Evolutionary conservation across 768 basidiomycete genomes (phyloP).

Genomic region (Ephemerocybe angulata): DNA sequence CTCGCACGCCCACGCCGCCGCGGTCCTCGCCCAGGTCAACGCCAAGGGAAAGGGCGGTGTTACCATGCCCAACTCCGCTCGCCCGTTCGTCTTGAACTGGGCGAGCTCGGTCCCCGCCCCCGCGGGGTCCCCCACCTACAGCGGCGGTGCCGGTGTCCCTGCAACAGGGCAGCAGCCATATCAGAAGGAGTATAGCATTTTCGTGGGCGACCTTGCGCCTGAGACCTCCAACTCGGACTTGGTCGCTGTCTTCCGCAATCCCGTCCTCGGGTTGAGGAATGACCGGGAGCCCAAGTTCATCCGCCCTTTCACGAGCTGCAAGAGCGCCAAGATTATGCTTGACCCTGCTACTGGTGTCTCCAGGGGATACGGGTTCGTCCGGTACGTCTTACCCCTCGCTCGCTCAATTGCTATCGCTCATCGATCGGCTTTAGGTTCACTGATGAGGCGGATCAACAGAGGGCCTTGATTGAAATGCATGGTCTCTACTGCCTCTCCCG

Average conservation of each 20-base stretch:
- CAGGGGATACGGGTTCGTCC: slow-evolving; percentile 89
- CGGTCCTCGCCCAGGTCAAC: slow-evolving; percentile 67
- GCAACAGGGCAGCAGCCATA: slow-evolving; percentile 27
- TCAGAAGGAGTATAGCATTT: slow-evolving; percentile 88
- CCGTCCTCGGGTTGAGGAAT: slow-evolving; percentile 77
- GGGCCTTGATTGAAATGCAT: slow-evolving; percentile 89
- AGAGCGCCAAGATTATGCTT: slow-evolving; percentile 94
- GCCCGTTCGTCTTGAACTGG: slow-evolving; percentile 83
- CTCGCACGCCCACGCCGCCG: slow-evolving; percentile 61
- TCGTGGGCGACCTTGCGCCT: slow-evolving; percentile 90
- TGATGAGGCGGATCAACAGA: slow-evolving; percentile 83
- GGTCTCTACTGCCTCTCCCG: slow-evolving; percentile 86
- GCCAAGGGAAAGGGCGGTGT: slow-evolving; percentile 37
- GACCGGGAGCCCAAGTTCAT: slow-evolving; percentile 89
- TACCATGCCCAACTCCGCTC: slow-evolving; percentile 84
- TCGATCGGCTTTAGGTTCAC: slow-evolving; percentile 57
- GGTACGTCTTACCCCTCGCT: slow-evolving; percentile 41
- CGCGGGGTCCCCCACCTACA: slow-evolving; percentile 22
- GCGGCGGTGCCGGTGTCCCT: slow-evolving; percentile 47
- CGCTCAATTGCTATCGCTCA: slow-evolving; percentile 8
- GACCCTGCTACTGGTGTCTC: slow-evolving; percentile 88
- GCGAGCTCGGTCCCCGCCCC: slow-evolving; percentile 40
- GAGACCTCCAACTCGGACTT: slow-evolving; percentile 94
- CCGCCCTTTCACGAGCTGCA: slow-evolving; percentile 84
- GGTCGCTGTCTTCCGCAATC: slow-evolving; percentile 90